Evolutionary conservation across 257 asterid genomes (phyloP), one percentile per base, ranked within the genome.

Genomic region (Thymus quinquecostatus): DNA sequence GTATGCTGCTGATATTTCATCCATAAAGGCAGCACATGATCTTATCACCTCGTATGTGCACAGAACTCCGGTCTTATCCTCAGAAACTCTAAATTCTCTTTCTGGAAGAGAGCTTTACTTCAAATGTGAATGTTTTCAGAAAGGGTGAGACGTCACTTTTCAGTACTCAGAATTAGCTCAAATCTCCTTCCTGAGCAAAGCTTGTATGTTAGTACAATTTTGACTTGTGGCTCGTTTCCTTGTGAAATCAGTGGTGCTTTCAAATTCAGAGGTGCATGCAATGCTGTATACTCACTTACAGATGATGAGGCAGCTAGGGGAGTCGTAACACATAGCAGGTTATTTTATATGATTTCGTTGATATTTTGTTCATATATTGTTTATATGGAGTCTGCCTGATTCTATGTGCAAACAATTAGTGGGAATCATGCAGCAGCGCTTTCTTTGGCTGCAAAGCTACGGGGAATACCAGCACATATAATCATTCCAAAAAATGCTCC

Each of bases 401-500:
- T 48, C 62, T 61, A 51, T 48, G 58, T 47, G 43, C 45, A 21
- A 75, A 81, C 43, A 36, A 66, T 50, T 79, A 91, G 99, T 70
- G 99, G 99, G 43, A 94, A 94, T 76, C 99, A 94, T 85, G 99
- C 97, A 53, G 96, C 99, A 56, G 99, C 99, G 7, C 96, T 94
- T 45, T 72, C 99, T 66, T 81, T 94, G 96, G 99, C 99, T 70
- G 97, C 99, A 71, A 89, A 85, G 70, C 77, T 86, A 71, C 82
- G 99, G 54, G 96, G 95, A 28, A 86, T 94, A 74, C 91, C 96
- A 53, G 99, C 99, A 3, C 88, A 88, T 72, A 83, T 94, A 65
- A 86, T 94, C 77, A 75, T 94, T 28, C 97, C 97, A 3, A 81
- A 86, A 79, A 83, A 80, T 72, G 99, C 99, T 70, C 97, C 97